Base-by-base conservation (phyloP, 2,329 filamentous ascomycete genomes). In the Verticillium tricorpus region DNA sequence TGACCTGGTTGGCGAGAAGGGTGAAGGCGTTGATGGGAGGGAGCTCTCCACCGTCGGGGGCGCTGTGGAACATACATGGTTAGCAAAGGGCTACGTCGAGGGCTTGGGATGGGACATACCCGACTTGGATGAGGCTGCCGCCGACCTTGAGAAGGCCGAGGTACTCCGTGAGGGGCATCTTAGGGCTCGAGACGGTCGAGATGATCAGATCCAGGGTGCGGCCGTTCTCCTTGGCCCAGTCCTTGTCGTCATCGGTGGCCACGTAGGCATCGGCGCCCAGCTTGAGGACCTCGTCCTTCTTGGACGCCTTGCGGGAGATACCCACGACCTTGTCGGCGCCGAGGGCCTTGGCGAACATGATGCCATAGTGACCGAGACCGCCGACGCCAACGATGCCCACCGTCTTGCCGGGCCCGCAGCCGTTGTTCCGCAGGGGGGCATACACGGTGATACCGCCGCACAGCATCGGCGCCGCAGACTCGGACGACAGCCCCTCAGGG, bases 391-490 rank as follows among this genome's bases (percentile, higher is more conserved):
- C 77, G 62, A 91, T 83, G 0, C 85, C 89, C 1, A 92, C 85
- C 19, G 73, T 80, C 74, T 88, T 91, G 11, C 88, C 88, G 0
- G 87, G 87, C 0, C 89, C 89, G 57, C 82, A 84, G 1, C 85
- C 85, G 65, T 89, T 84, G 57, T 85, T 79, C 67, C 78, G 78
- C 54, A 92, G 72, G 1, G 89, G 89, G 9, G 81, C 78, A 70
- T 82, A 92, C 6, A 89, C 78, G 0, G 89, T 92, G 39, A 91
- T 81, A 11, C 90, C 89, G 25, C 83, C 89, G 69, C 89, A 92
- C 34, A 92, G 78, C 83, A 92, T 86, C 3, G 89, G 88, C 19
- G 89, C 80, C 2, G 78, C 77, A 50, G 74, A 64, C 58, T 77
- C 78, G 0, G 73, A 74, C 1, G 71, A 65, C 7, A 82, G 61